Evolutionary conservation across 169 alveolate species (phyloP).

Genomic region (Plasmodium fragile): DNA sequence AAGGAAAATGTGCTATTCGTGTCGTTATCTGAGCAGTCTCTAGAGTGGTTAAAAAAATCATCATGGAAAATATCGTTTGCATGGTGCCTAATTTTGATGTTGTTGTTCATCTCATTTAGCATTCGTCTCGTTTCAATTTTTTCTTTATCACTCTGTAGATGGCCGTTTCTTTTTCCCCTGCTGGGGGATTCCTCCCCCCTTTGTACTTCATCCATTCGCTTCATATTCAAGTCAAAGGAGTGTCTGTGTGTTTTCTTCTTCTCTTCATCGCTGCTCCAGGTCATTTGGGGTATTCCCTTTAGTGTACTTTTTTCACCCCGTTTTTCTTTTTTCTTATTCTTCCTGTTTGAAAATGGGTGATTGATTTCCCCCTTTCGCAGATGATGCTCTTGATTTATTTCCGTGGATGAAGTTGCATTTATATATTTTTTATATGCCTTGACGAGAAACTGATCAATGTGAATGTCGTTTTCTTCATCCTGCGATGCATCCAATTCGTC

Average conservation of each 20-base stretch:
- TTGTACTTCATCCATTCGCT: neutral
- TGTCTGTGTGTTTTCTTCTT: neutral
- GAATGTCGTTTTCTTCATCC: slow-evolving; percentile 14
- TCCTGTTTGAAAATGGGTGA: neutral
- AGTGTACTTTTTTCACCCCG: neutral
- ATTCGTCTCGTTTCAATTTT: neutral
- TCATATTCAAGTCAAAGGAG: neutral
- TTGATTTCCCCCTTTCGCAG: neutral
- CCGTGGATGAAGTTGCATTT: neutral
- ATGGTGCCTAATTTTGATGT: neutral
- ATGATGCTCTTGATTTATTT: neutral
- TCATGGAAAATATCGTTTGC: neutral
- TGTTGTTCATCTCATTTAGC: neutral
- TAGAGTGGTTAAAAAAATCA: neutral
- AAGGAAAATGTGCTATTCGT: slow-evolving; percentile 44
- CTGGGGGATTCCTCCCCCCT: neutral
- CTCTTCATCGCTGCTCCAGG: neutral
- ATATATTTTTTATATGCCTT: slow-evolving; percentile 40
- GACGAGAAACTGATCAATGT: slow-evolving; percentile 28
- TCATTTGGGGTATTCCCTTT: neutral
- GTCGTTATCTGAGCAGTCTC: neutral
- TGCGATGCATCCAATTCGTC: neutral
- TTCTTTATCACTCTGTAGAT: neutral
- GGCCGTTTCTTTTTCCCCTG: neutral
- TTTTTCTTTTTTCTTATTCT: neutral